Evolutionary conservation across 345 rosid species (phyloP), one percentile per base, ranked within the genome.

Genomic region (Microthlaspi erraticum): DNA sequence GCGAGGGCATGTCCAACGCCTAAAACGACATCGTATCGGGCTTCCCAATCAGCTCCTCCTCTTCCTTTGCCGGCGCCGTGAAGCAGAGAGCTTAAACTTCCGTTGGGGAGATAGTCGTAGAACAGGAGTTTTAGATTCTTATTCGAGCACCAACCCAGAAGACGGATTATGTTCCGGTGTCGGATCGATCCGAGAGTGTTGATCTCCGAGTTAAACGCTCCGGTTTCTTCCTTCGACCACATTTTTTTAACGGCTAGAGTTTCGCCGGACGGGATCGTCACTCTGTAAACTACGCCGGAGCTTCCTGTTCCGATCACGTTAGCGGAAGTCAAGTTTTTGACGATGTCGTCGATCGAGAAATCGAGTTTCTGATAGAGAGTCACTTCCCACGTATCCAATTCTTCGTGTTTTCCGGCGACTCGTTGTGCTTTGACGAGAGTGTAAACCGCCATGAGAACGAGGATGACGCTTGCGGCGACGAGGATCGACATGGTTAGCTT

Each of bases 291-390:
- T 1, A 93, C 97, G 36, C 98, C 98, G 1, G 98, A 93, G 85
- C 98, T 89, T 43, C 98, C 98, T 0, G 96, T 93, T 57, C 98
- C 98, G 31, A 93, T 91, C 49, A 93, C 97, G 70, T 91, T 93
- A 0, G 93, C 77, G 5, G 97, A 87, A 14, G 87, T 87, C 26
- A 93, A 77, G 51, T 86, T 80, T 37, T 63, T 73, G 11, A 91
- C 78, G 37, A 89, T 76, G 68, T 89, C 95, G 51, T 85, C 93
- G 13, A 91, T 76, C 1, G 97, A 86, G 77, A 91, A 86, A 5
- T 89, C 94, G 1, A 91, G 87, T 75, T 93, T 93, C 68, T 93
- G 97, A 74, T 86, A 93, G 23, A 91, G 79, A 9, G 87, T 86
- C 67, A 91, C 84, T 73, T 87, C 88, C 97, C 97, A 93, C 10